Base-by-base conservation (phyloP, 768 basidiomycete species). In the Phaeotremella fagi region DNA sequence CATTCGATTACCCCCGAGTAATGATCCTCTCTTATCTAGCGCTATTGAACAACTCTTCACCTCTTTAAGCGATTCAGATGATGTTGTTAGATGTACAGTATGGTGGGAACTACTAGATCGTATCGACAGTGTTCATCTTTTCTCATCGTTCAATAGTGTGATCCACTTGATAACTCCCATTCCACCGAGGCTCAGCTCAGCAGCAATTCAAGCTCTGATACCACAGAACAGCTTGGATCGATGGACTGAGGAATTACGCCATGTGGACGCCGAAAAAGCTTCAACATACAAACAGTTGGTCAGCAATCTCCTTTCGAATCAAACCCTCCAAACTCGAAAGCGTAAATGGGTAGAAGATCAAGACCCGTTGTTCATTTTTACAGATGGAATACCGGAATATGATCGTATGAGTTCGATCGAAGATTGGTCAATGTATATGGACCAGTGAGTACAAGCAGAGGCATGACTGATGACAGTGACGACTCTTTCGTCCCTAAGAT, bases 101-200 rank as follows among this genome's bases (percentile, higher is more conserved):
- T 60, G 58, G 58, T 60, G 58, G 58, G 33, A 48, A 2, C 3
- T 60, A 9, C 44, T 46, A n/a, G n/a, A n/a, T 25, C 48, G 48
- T 6, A 6, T 35, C 7, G 29, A 48, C 11, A 29, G 29, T 4
- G 14, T 60, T 16, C 43, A 44, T 9, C 12, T 42, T 11, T 9
- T 22, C 14, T 27, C 37, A 9, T 18, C 37, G 5, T 25, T 44
- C 35, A 54, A 52, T 25, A 50, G 54, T 29, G 50, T 51, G 12
- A 51, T 50, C 14, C 45, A 46, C 41, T 54, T 60, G 3, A 37
- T 55, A 20, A 48, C 53, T 6, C 53, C 53, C 11, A 29, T 51
- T 2, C 4, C 23, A 3, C 58, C 53, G 31, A 36, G 43, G n/a
- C 20, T 59, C 5, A 29, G 27, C 20, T 4, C 22, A 12, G 4